phyloP scores from a whole-genome alignment of 805 yeast species.

The Yarrowia sp. region DNA sequence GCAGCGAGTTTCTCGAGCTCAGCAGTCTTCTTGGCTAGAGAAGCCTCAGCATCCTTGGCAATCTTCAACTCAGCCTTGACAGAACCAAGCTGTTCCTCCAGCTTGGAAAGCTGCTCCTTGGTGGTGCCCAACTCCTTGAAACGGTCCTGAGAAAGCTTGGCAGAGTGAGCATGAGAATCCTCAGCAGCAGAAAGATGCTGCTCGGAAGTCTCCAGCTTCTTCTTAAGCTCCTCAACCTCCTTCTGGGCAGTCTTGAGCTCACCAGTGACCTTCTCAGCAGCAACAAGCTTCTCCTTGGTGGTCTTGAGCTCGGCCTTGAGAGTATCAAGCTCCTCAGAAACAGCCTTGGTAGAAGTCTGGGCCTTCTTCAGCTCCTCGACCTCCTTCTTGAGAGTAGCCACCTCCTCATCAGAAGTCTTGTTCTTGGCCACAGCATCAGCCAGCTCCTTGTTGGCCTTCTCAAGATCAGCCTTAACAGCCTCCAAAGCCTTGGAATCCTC shows the following conservation, averaged over 20 bases:
- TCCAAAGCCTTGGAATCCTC: background rate
- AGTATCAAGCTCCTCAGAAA: slow-evolving; percentile 26
- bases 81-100: slow-evolving; percentile 17
- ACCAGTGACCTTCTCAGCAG: slow-evolving; percentile 8
- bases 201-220: slow-evolving; percentile 40
- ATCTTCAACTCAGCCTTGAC: slow-evolving; percentile 6
- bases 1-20: slow-evolving; percentile 30
- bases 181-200: slow-evolving; percentile 15
- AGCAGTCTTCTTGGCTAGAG: slow-evolving; percentile 18
- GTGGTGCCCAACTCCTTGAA: slow-evolving; percentile 41
- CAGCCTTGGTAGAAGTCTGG: slow-evolving; percentile 28
- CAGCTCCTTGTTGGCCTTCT: slow-evolving; percentile 30
- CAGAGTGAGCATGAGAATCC: slow-evolving; percentile 36
- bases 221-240: slow-evolving; percentile 43
- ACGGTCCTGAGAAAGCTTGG: slow-evolving; percentile 46
- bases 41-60: slow-evolving; percentile 23
- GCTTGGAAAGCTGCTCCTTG: slow-evolving; percentile 28
- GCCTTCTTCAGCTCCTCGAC: slow-evolving; percentile 30
- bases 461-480: slow-evolving; percentile 31
- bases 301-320: slow-evolving; percentile 34
- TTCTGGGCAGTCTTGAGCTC: slow-evolving; percentile 43
- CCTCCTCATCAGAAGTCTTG: background rate
- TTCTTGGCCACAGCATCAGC: background rate
- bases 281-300: slow-evolving; percentile 35
- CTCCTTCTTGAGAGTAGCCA: slow-evolving; percentile 31